These are phyloP conservation scores for Penstemon barbatus DNA, from an alignment of 257 asterid species.

Conservation along the genomic window DNA sequence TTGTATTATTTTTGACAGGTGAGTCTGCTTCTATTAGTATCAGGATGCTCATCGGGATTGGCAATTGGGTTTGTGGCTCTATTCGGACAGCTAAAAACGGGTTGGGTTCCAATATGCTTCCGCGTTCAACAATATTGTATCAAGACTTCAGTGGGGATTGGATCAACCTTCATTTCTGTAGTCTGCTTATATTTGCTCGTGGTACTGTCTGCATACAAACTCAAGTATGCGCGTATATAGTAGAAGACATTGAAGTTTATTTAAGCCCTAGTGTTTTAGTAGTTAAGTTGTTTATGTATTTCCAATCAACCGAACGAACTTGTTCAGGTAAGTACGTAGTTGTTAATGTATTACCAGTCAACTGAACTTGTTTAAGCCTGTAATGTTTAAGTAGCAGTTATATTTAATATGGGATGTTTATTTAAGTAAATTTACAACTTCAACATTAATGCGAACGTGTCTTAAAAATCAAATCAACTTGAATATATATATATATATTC, in stretches of 20 bases:
- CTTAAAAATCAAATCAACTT: no score
- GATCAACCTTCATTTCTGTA: slow-evolving; percentile 36
- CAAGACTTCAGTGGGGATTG: slow-evolving; percentile 26
- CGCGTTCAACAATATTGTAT: slow-evolving; percentile 34
- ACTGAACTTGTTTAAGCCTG: no score
- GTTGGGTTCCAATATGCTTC: slow-evolving; percentile 42
- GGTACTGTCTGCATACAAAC: slow-evolving; percentile 40
- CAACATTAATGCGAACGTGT: no score
- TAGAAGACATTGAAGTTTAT: neutral
- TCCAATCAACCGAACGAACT: no score
- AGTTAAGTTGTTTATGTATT: no score
- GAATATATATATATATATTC: neutral
- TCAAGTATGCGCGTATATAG: slow-evolving; percentile 19
- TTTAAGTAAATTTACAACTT: no score
- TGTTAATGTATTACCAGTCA: no score
- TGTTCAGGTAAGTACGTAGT: no score
- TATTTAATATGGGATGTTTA: no score
- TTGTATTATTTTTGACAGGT: slow-evolving; percentile 29
- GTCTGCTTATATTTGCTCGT: slow-evolving; percentile 34
- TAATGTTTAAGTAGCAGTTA: no score
- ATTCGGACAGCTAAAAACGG: slow-evolving; percentile 34
- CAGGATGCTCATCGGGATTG: slow-evolving; percentile 44
- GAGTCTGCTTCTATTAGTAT: slow-evolving; percentile 30
- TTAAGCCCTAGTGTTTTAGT: no score
- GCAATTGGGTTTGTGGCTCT: slow-evolving; percentile 43